Percentiles rank a stretch among this genome's conserved stretches.
Evolutionary conservation across 441 rosid genomes (phyloP).

Genomic region (Pelargonium exstipulatum): DNA sequence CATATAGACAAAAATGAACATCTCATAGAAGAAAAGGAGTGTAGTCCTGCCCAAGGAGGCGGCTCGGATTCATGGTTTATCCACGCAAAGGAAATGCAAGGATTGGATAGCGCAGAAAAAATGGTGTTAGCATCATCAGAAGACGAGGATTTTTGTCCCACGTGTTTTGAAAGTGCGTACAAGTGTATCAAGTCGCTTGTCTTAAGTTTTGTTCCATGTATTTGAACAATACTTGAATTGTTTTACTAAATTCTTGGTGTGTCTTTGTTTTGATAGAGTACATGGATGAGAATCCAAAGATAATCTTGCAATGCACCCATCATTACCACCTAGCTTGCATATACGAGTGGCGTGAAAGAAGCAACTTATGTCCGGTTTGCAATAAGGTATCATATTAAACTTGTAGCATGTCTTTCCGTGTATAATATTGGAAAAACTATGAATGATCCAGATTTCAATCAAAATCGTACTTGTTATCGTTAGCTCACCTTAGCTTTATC

Average conservation of each 20-base stretch:
- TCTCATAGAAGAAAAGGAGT: no score
- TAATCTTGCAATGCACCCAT: slow-evolving; percentile 39
- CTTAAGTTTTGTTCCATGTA: no score
- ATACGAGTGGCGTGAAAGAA: slow-evolving; percentile 63
- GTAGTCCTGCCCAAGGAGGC: no score
- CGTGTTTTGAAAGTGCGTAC: not conserved
- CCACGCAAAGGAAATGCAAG: not conserved
- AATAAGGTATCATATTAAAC: slow-evolving; percentile 30
- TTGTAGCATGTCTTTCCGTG: not conserved
- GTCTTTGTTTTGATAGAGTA: slow-evolving; percentile 31
- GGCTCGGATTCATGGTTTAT: not conserved
- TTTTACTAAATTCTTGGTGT: not conserved
- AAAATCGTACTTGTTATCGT: no score
- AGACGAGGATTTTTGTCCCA: not conserved
- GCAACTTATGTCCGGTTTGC: slow-evolving; percentile 47
- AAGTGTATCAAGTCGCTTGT: not conserved
- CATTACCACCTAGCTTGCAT: slow-evolving; percentile 50
- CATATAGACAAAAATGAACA: no score
- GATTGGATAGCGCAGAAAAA: not conserved
- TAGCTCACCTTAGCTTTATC: no score
- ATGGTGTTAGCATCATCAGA: not conserved
- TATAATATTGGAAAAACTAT: not conserved
- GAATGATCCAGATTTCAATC: no score
- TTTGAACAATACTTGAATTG: not conserved
- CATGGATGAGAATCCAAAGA: slow-evolving; percentile 42